Evolutionary conservation across 2,329 filamentous ascomycete species (phyloP), one percentile per base, ranked within the genome.

Genomic region (Xylariales sp.): DNA sequence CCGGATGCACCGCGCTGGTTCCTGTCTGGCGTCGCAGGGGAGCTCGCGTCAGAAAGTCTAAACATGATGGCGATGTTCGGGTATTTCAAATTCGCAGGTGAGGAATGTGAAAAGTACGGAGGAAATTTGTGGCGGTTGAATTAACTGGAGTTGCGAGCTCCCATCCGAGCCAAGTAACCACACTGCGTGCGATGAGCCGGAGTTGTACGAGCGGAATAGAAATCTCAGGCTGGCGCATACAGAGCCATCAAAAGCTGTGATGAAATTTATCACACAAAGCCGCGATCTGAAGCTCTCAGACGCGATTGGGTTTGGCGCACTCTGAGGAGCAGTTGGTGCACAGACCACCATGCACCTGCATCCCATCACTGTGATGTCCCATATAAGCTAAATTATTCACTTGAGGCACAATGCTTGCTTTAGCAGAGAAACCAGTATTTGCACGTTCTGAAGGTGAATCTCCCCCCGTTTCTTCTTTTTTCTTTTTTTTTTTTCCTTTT

Each of bases 1-100:
- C 19, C 15, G 15, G 57, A 54, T 20, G 48, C 47, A 38, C 50
- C 53, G 37, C 54, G 55, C 21, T 56, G 56, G 39, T 52, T 57
- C 40, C 63, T 61, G 17, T 72, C 69, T 4, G 74, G 74, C 3
- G 74, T 78, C 15, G 70, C 67, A 2, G 72, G 73, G 37, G 62
- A 61, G 44, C 61, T 68, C 29, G 66, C 62, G 49, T 68, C 63
- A 42, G 64, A 59, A 33, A 70, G 63, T 61, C 50, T 55, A 42
- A 51, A 62, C 55, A 59, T 60, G n/a, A n/a, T n/a, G 32, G 33
- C 43, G 41, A 35, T 38, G 33, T 31, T 32, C 42, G 41, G 25
- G 35, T 29, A 29, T 13, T 29, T 19, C 21, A 10, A 16, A 16
- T 17, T 25, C 18, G 19, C 14, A 37, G 23, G 20, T 15, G 19